phyloP scores from a whole-genome alignment of 2,329 filamentous ascomycete genomes.

The Knoxdaviesia capensis region DNA sequence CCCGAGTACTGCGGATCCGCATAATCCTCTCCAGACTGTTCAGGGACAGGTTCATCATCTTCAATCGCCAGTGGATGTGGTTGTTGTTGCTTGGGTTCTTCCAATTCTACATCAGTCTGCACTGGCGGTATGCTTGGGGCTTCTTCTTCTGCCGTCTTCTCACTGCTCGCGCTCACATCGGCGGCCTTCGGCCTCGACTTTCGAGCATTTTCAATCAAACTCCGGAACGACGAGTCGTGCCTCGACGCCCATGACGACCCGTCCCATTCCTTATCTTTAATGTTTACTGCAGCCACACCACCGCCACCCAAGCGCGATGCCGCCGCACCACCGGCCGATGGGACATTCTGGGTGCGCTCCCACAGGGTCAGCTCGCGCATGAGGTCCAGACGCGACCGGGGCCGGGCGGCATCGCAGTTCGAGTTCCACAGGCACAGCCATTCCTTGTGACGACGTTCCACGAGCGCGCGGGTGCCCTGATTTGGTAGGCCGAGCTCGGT shows the following conservation, averaged over 20 bases:
- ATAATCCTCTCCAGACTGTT: too few species aligned
- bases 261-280: constrained; percentile 84
- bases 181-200: constrained; percentile 25
- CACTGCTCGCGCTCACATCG: constrained; percentile 4
- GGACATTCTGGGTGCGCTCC: constrained; percentile 50
- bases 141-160: constrained; percentile 5
- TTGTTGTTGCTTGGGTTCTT: not conserved
- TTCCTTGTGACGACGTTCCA: constrained; percentile 70
- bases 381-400: constrained; percentile 50
- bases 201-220: constrained; percentile 59
- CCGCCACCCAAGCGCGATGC: constrained; percentile 12
- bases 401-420: constrained; percentile 69
- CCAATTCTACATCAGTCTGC: not conserved
- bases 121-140: too few species aligned
- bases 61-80: not conserved
- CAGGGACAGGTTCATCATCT: not conserved
- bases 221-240: constrained; percentile 57
- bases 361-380: constrained; percentile 64
- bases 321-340: constrained; percentile 33
- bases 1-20: too few species aligned
- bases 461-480: constrained; percentile 43
- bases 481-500: constrained; percentile 58
- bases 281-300: constrained; percentile 14
- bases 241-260: constrained; percentile 51
- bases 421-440: constrained; percentile 96